Evolutionary conservation across 805 yeast species (phyloP), one percentile per base, ranked within the genome.

Genomic region (Starmerella bombi): DNA sequence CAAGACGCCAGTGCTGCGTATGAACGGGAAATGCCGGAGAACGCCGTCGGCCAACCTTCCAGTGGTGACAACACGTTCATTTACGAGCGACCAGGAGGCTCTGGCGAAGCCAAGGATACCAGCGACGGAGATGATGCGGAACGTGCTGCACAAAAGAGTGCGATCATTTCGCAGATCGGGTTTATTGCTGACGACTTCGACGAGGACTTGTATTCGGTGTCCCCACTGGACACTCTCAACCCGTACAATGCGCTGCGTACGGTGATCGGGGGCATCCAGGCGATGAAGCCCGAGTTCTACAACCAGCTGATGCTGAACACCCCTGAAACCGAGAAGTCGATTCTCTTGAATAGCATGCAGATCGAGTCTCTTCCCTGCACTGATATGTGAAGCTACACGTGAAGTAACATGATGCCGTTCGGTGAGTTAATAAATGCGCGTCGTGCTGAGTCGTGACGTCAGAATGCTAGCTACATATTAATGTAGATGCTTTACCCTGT

Each of bases 131-230:
- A 57, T 8, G 37, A 37, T 9, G 40, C 31, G 10, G 28, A 29
- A 5, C 31, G 22, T 1, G 30, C 27, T 9, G 42, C 34, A 17
- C 32, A 28, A 8, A 36, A 32, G 17, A 15, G 32, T 14, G 30
- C 36, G 3, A 25, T 34, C 5, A 12, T 33, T 4, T 25, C 45
- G 3, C 39, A 44, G 6, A 44, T 41, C 32, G 43, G 46, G 5
- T 42, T 39, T 25, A 10, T 74, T 8, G 76, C 74, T 37, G 91
- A 80, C 36, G 91, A 80, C 7, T 67, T 81, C 34, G 75, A 77
- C 34, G 96, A 86, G 54, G 94, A 80, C 55, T 75, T 94, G 8
- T 65, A 80, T 55, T 72, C 80, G 20, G 79, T 77, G 49, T 79
- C 88, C 1, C 77, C 93, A 3, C 67, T 91, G 36, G 96, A 88